These are phyloP conservation scores for Wickerhamiella parazyma DNA, from an alignment of 805 yeast species.

Conservation along the genomic window DNA sequence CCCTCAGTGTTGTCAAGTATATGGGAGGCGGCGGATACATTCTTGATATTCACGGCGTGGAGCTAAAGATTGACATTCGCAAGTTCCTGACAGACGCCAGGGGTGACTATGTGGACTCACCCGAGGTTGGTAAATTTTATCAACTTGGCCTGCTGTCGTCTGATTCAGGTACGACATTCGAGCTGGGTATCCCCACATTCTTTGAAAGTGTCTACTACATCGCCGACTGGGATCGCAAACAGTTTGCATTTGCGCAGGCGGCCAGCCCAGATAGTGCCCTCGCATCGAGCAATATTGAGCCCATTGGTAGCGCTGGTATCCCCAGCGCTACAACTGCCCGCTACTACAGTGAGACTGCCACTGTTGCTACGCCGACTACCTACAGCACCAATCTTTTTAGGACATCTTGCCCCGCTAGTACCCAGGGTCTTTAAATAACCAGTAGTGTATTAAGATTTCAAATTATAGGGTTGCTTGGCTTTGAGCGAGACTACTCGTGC, in stretches of 20 bases:
- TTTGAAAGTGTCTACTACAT: slow-evolving; percentile 52
- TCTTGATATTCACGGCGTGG: slow-evolving; percentile 1
- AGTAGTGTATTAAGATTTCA: too few relatives aligned
- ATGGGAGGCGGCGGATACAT: not conserved
- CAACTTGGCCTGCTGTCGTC: too few relatives aligned
- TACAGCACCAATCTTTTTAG: too few relatives aligned
- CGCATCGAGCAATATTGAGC: slow-evolving; percentile 18
- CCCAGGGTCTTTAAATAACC: too few relatives aligned
- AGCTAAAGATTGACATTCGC: slow-evolving; percentile 10
- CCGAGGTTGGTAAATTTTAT: too few relatives aligned
- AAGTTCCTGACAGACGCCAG: slow-evolving; percentile 16
- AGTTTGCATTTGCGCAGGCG: slow-evolving; percentile 44
- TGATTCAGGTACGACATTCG: not conserved
- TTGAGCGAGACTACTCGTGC: too few relatives aligned
- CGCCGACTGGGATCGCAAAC: slow-evolving; percentile 43
- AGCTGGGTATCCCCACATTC: slow-evolving; percentile 34
- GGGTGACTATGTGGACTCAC: too few relatives aligned
- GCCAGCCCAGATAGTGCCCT: slow-evolving; percentile 17
- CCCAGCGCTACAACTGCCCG: slow-evolving; percentile 22
- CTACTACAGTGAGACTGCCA: too few relatives aligned
- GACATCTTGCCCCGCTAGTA: too few relatives aligned
- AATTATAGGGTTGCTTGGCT: too few relatives aligned
- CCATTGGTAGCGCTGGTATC: slow-evolving; percentile 18
- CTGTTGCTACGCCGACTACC: too few relatives aligned
- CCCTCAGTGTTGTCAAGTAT: not conserved